Conservation (phyloP, 2,329 filamentous ascomycete genomes). For the Alternaria arbusti region DNA sequence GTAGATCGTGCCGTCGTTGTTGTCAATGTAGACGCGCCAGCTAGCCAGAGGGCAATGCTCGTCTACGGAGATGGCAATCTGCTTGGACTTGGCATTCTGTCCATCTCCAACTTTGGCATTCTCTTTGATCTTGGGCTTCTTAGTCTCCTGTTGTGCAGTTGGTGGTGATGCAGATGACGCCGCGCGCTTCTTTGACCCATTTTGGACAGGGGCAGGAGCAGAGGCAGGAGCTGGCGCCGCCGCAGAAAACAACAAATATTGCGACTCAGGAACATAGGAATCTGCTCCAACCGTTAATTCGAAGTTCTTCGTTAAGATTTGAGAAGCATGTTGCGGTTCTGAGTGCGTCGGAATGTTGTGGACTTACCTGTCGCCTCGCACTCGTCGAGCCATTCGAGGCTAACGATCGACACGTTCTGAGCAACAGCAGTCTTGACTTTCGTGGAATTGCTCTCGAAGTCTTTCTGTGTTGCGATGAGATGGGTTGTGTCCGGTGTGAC, state of each 20-base stretch:
- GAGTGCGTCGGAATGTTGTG: background rate
- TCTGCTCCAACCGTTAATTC: constrained; percentile 9
- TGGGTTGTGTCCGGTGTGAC: constrained; percentile 62
- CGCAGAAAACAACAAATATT: constrained; percentile 43
- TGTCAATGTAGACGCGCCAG: constrained; percentile 69
- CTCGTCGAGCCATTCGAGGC: constrained; percentile 67
- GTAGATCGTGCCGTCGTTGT: constrained; percentile 70
- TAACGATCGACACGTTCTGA: constrained; percentile 62
- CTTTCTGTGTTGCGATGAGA: constrained; percentile 62
- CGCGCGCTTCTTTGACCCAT: constrained; percentile 41
- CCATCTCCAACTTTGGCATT: constrained; percentile 52
- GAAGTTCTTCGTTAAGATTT: background rate
- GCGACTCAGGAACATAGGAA: constrained; percentile 47
- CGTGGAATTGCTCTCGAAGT: constrained; percentile 57
- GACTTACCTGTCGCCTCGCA: constrained; percentile 53
- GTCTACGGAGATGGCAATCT: constrained; percentile 56
- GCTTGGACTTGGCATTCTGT: constrained; percentile 53
- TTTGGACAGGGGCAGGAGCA: constrained; percentile 11
- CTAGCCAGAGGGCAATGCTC: constrained; percentile 46
- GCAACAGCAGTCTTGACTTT: constrained; percentile 61
- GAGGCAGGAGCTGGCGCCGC: constrained; percentile 6
- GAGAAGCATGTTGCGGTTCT: background rate
- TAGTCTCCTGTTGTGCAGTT: constrained; percentile 20
- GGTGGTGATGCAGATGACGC: constrained; percentile 29
- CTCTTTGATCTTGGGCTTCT: constrained; percentile 34